Conservation (phyloP, 768 basidiomycete genomes). For the Lyophyllum shimeji region DNA sequence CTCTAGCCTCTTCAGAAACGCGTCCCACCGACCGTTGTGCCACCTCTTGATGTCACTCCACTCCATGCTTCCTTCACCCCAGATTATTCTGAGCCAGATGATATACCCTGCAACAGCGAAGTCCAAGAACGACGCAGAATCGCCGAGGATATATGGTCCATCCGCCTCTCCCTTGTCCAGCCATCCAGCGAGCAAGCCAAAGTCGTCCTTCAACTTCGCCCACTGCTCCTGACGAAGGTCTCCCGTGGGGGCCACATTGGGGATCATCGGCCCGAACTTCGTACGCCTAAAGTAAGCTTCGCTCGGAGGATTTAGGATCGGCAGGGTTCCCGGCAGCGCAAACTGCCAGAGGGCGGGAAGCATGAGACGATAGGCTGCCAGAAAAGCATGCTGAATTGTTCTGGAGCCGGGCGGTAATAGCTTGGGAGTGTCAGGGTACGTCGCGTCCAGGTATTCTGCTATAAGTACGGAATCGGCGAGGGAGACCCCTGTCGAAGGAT, state of each 20-base stretch:
- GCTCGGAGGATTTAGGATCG: conserved; percentile 31
- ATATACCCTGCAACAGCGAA: conserved; percentile 28
- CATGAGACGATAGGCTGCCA: neutral
- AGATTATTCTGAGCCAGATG: conserved; percentile 25
- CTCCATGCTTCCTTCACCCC: conserved; percentile 32
- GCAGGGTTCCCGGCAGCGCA: conserved; percentile 15
- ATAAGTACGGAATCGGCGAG: conserved; percentile 42
- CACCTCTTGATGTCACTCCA: conserved; percentile 33
- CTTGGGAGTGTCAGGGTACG: conserved; percentile 32
- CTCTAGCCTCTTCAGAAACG: neutral
- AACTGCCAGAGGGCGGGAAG: conserved; percentile 12
- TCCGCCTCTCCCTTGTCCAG: conserved; percentile 19
- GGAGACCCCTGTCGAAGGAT: conserved; percentile 32
- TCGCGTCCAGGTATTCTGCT: conserved; percentile 44
- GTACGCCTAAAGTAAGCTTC: conserved; percentile 32
- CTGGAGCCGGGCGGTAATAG: conserved; percentile 21
- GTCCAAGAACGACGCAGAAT: conserved; percentile 33
- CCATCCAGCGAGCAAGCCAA: conserved; percentile 19
- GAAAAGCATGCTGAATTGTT: conserved; percentile 19
- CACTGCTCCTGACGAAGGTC: conserved; percentile 20
- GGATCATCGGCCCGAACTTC: conserved; percentile 18
- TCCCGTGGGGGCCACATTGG: conserved; percentile 22
- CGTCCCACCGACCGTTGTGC: conserved; percentile 33
- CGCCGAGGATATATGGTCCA: conserved; percentile 32
- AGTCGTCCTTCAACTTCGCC: conserved; percentile 19